phyloP scores from a whole-genome alignment of 345 rosid genomes.

The Aquilaria malaccensis region DNA sequence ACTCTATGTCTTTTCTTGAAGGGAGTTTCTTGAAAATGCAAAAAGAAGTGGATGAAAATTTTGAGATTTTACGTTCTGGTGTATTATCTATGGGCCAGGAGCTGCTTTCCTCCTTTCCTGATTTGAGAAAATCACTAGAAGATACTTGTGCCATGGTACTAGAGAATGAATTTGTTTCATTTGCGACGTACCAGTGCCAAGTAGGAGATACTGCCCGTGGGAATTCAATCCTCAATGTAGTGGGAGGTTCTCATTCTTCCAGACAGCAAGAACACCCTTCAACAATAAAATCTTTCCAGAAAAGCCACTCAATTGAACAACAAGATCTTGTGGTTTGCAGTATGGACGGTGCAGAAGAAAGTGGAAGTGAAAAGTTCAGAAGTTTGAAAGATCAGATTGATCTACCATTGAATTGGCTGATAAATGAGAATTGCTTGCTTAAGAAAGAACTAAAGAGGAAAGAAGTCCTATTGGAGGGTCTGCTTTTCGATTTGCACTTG shows the following conservation, averaged over 20 bases:
- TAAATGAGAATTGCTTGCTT: slow-evolving; percentile 45
- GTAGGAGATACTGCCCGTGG: slow-evolving; percentile 30
- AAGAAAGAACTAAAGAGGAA: slow-evolving; percentile 73
- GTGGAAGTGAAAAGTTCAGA: slow-evolving; percentile 20
- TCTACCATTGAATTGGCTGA: slow-evolving; percentile 23
- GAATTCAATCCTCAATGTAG: slow-evolving; percentile 23
- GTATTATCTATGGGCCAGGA: slow-evolving; percentile 41
- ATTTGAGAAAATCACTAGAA: slow-evolving; percentile 50
- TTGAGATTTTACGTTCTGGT: slow-evolving; percentile 38
- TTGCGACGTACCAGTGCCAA: slow-evolving; percentile 42
- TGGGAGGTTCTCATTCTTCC: slow-evolving; percentile 11
- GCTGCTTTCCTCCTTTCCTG: slow-evolving; percentile 25
- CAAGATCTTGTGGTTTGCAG: slow-evolving; percentile 11
- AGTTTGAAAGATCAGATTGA: slow-evolving; percentile 23
- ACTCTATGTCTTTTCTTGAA: slow-evolving; percentile 56
- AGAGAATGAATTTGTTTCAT: slow-evolving; percentile 52
- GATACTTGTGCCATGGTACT: slow-evolving; percentile 40
- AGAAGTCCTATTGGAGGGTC: slow-evolving; percentile 65
- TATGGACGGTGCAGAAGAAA: slow-evolving; percentile 20
- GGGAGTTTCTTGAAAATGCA: slow-evolving; percentile 46
- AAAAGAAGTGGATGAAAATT: slow-evolving; percentile 46
- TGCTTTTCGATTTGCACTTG: slow-evolving; percentile 85
- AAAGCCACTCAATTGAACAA: slow-evolving; percentile 11
- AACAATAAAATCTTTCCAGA: slow-evolving; percentile 9
- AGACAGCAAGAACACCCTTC: slow-evolving; percentile 20